phyloP scores from a whole-genome alignment of 1,139 yeast genomes.

The Geotrichum reessii region DNA sequence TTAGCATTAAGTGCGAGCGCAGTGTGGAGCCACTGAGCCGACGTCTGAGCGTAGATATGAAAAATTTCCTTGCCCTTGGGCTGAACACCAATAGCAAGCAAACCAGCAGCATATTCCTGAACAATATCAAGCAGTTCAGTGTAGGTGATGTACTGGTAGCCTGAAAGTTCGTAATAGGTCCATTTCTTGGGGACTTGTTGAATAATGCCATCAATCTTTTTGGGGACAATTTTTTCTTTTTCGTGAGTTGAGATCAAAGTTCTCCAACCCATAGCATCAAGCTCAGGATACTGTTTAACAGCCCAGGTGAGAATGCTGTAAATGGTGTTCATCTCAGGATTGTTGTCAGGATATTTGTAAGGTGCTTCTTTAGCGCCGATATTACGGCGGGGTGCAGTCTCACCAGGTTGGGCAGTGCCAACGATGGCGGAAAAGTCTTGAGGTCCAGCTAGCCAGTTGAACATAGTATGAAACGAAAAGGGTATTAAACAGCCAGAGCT shows the following conservation, averaged over 20 bases:
- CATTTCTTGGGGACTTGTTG: slow-evolving; percentile 74
- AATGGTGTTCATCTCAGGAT: slow-evolving; percentile 46
- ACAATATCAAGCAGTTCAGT: slow-evolving; percentile 49
- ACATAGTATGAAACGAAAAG: background rate
- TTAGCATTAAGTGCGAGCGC: slow-evolving; percentile 78
- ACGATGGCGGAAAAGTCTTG: slow-evolving; percentile 51
- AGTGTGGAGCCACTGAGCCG: slow-evolving; percentile 86
- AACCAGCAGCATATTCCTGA: slow-evolving; percentile 65
- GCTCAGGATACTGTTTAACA: slow-evolving; percentile 45
- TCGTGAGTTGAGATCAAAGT: slow-evolving; percentile 63
- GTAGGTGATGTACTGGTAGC: slow-evolving; percentile 62
- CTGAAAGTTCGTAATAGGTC: slow-evolving; percentile 75
- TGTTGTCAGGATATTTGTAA: slow-evolving; percentile 33
- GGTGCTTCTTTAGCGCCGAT: slow-evolving; percentile 51
- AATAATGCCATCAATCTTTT: slow-evolving; percentile 71
- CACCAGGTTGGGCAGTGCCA: slow-evolving; percentile 77
- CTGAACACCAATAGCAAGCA: slow-evolving; percentile 64
- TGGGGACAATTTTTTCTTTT: slow-evolving; percentile 70
- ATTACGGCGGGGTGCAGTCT: slow-evolving; percentile 87
- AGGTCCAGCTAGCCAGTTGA: background rate
- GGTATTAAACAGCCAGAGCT: background rate
- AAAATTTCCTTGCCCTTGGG: slow-evolving; percentile 58
- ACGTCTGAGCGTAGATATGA: slow-evolving; percentile 79
- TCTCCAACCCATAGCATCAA: slow-evolving; percentile 81
- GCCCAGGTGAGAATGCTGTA: slow-evolving; percentile 66